These are phyloP conservation scores for Suillus subalutaceus DNA, from an alignment of 768 basidiomycete genomes.

Conservation along the genomic window DNA sequence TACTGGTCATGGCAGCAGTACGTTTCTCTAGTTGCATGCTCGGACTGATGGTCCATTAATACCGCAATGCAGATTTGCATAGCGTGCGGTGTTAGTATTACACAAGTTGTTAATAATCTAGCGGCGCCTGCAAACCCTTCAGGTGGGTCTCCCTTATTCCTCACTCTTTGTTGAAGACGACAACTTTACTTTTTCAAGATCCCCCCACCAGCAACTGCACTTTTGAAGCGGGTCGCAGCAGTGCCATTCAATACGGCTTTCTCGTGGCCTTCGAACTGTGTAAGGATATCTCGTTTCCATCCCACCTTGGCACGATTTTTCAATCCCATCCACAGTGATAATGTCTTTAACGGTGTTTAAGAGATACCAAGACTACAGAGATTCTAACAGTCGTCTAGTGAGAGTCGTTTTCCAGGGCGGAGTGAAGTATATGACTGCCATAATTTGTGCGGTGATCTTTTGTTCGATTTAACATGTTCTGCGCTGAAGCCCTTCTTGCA, in stretches of 20 bases:
- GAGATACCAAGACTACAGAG: slow-evolving; percentile 1
- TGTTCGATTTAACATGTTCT: background rate
- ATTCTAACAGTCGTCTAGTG: background rate
- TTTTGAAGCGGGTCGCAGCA: background rate
- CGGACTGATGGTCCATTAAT: background rate
- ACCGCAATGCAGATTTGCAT: background rate
- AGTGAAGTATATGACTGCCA: background rate
- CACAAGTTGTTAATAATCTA: background rate
- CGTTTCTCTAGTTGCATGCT: background rate
- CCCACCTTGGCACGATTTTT: background rate
- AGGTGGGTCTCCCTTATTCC: background rate
- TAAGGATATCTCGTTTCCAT: background rate
- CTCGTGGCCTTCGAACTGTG: background rate
- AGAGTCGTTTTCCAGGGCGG: background rate
- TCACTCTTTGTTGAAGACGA: background rate
- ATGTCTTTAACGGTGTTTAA: slow-evolving; percentile 4
- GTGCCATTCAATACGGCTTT: background rate
- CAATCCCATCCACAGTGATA: background rate
- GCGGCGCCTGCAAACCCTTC: background rate
- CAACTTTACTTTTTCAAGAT: background rate
- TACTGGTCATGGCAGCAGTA: slow-evolving; percentile 5
- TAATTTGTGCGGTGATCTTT: background rate
- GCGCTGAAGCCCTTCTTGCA: background rate
- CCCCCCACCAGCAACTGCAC: background rate
- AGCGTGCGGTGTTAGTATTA: background rate